A percentile compares a stretch with the other conserved stretches of the same genome.
Conservation (phyloP, 164 flowering plant genomes). For the Umbellularia californica region DNA sequence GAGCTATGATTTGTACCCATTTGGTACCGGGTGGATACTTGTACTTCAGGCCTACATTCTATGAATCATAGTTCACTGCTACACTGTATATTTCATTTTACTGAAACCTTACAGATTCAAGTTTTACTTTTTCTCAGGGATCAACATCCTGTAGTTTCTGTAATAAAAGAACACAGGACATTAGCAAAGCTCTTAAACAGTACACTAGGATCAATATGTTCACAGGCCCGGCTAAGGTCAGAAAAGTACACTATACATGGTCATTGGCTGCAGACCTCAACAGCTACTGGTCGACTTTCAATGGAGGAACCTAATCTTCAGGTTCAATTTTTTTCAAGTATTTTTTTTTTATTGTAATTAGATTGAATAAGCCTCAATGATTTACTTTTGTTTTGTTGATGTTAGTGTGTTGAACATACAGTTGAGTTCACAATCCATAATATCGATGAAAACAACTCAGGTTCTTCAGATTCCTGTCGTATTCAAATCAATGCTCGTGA, state of each 20-base stretch:
- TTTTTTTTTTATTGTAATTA: background rate
- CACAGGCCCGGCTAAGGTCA: slow-evolving; percentile 60
- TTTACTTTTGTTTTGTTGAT: background rate
- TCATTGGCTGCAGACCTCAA: slow-evolving; percentile 97
- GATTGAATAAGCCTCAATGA: background rate
- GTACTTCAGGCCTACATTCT: no score
- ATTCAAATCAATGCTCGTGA: slow-evolving; percentile 79
- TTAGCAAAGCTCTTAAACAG: slow-evolving; percentile 81
- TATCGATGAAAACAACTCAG: slow-evolving; percentile 20
- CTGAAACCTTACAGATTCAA: background rate
- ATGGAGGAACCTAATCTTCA: slow-evolving; percentile 99
- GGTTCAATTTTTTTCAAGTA: slow-evolving; percentile 32
- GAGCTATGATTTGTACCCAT: no score
- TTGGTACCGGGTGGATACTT: no score
- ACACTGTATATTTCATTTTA: background rate
- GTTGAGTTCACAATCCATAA: slow-evolving; percentile 54
- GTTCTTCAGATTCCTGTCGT: slow-evolving; percentile 25
- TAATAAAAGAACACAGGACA: slow-evolving; percentile 87
- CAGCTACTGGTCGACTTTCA: slow-evolving; percentile 94
- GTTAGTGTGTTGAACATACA: slow-evolving; percentile 84
- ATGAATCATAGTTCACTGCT: no score
- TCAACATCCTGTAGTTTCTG: slow-evolving; percentile 83
- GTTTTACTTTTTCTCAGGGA: slow-evolving; percentile 46
- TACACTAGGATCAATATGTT: slow-evolving; percentile 93
- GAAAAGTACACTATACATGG: slow-evolving; percentile 83